phyloP scores from a whole-genome alignment of 2,329 filamentous ascomycete species.

The Venturia oleaginea region DNA sequence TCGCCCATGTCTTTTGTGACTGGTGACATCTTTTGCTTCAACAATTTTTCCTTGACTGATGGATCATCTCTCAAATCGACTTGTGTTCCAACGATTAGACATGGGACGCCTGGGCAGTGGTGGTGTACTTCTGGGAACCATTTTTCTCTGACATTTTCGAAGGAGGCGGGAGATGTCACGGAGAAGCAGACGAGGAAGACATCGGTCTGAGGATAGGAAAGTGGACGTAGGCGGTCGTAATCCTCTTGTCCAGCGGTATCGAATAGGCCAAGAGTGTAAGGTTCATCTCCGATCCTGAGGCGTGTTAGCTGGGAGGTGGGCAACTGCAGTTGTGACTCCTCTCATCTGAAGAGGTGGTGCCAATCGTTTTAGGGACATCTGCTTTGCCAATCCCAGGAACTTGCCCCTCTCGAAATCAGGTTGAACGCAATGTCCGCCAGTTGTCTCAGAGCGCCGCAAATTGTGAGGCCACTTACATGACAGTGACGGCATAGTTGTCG shows the following conservation, averaged over 20 bases:
- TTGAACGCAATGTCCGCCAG: not conserved
- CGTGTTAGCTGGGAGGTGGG: not conserved
- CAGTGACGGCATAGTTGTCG: conserved; percentile 98
- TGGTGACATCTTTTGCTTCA: conserved; percentile 92
- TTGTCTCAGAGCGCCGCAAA: not conserved
- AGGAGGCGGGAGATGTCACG: conserved; percentile 92
- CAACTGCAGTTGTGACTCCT: not conserved
- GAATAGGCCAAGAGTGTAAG: conserved; percentile 92
- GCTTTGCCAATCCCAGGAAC: not conserved
- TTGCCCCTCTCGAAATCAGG: not conserved
- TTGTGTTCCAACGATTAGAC: conserved; percentile 95
- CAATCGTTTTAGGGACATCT: not conserved
- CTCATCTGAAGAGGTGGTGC: not conserved
- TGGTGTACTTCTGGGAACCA: conserved; percentile 99
- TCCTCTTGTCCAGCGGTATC: conserved; percentile 99
- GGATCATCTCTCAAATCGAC: conserved; percentile 89
- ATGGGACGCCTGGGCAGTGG: conserved; percentile 95
- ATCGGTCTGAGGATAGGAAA: conserved; percentile 97
- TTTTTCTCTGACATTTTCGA: conserved; percentile 98
- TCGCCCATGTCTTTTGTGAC: conserved; percentile 91
- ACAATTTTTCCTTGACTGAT: conserved; percentile 79
- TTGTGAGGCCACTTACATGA: conserved; percentile 63
- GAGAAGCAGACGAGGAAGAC: conserved; percentile 99
- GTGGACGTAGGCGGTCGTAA: conserved; percentile 91
- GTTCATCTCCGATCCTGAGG: conserved; percentile 92